Evolutionary conservation across 495 filamentous ascomycete genomes (phyloP), one percentile per base, ranked within the genome.

Genomic region (Aspergillus haitiensis): DNA sequence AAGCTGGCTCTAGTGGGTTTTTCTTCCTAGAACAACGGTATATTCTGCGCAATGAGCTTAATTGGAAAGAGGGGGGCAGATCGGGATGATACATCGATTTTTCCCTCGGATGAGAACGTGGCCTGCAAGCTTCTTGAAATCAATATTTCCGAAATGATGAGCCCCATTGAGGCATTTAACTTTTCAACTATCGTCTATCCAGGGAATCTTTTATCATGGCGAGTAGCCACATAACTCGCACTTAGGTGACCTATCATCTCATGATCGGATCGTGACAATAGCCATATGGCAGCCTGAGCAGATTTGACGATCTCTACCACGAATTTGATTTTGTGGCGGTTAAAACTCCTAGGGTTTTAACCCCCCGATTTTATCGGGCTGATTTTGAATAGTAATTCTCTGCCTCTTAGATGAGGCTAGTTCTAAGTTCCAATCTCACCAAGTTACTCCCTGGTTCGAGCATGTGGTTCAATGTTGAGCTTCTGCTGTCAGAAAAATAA

Each of bases 81-180:
- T 61, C 58, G 31, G 10, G 37, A 51, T 64, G 62, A 64, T 60
- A 60, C 40, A 64, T 64, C 58, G 33, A 52, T 47, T 64, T 57
- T 34, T 33, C 21, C 61, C 39, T 57, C 32, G 53, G 50, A 60
- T 42, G 33, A 50, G 62, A 64, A 64, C 62, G 62, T 64, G 62
- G 62, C 36, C 57, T 58, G 58, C 62, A 49, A 58, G 53, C 40
- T 60, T 64, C 58, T 60, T 44, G 59, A 50, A 16, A 50, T 10
- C 36, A 53, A 62, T 54, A 54, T 62, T 52, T 62, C 55, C 54
- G 60, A 58, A 39, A 39, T n/a, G 39, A 36, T 51, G 21, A 12
- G 21, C 5, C 55, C 45, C 10, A 47, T 15, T 47, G 55, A 57
- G 39, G 18, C 32, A 45, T 45, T 54, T 40, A 13, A 5, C 34